Evolutionary conservation across 352 stramenopile species (phyloP).

Genomic region (Nothophytophthora sp.): DNA sequence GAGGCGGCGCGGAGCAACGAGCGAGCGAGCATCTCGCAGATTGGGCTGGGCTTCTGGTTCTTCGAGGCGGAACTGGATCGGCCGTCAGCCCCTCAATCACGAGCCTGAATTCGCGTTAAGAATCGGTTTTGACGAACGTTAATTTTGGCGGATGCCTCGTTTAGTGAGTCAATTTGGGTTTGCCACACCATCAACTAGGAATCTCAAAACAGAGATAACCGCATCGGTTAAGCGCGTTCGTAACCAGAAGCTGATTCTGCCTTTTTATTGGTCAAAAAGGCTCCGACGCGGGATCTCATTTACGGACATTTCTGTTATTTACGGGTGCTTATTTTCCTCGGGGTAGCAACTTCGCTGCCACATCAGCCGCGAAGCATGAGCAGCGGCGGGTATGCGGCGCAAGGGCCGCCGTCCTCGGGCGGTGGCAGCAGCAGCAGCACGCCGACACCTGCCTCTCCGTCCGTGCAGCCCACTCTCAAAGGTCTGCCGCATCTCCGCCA

Average conservation of each 20-base stretch:
- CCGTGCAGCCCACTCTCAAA: conserved; percentile 80
- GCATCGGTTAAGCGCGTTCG: background rate
- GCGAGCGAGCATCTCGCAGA: conserved; percentile 52
- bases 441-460: conserved; percentile 10
- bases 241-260: conserved; percentile 18
- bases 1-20: conserved; percentile 54
- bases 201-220: no score
- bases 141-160: conserved; percentile 5
- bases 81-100: no score
- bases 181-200: background rate
- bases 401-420: conserved; percentile 21
- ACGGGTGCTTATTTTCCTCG: no score
- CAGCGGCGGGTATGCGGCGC: conserved; percentile 11
- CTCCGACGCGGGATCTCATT: no score
- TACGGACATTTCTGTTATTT: no score
- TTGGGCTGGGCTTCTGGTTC: background rate
- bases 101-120: no score
- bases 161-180: background rate
- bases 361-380: conserved; percentile 1
- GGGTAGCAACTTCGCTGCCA: no score
- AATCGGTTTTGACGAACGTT: no score
- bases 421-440: background rate
- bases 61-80: background rate
- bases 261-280: no score
- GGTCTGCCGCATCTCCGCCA: conserved; percentile 21